Conservation (phyloP, 768 basidiomycete species). For the Leccinum obscurum region DNA sequence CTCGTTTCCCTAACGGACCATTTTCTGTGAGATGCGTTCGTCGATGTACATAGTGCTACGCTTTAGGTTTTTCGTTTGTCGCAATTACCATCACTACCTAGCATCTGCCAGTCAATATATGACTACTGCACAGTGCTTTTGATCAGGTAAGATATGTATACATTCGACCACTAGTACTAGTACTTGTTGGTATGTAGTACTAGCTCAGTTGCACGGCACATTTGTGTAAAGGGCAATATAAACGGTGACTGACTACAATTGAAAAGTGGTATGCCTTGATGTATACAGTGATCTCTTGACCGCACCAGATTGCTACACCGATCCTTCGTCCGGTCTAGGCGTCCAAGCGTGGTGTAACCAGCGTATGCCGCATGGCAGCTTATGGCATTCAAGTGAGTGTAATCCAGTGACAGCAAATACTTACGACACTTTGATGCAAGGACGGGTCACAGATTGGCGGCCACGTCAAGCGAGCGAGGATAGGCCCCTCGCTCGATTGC, state of each 20-base stretch:
- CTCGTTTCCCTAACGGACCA: conserved; percentile 27
- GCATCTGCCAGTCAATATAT: conserved; percentile 15
- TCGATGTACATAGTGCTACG: conserved; percentile 33
- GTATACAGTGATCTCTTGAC: neutral
- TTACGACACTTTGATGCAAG: too few relatives aligned
- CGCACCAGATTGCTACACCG: neutral
- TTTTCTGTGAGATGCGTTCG: conserved; percentile 19
- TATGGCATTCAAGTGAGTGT: too few relatives aligned
- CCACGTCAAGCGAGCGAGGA: too few relatives aligned
- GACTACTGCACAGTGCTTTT: conserved; percentile 3
- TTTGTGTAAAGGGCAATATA: neutral
- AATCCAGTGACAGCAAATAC: too few relatives aligned
- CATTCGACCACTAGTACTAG: neutral
- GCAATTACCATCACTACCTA: conserved; percentile 17
- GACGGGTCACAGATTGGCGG: too few relatives aligned
- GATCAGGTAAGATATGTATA: neutral
- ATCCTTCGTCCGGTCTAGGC: too few relatives aligned
- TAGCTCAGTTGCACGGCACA: neutral
- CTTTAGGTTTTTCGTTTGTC: conserved; percentile 9
- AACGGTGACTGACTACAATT: neutral
- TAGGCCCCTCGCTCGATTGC: too few relatives aligned
- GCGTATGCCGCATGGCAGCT: too few relatives aligned
- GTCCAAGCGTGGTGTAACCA: too few relatives aligned
- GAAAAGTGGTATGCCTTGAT: too few relatives aligned
- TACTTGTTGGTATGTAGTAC: neutral